These are phyloP conservation scores for Spiraea crenata DNA, from an alignment of 331 rosid genomes.

Conservation along the genomic window DNA sequence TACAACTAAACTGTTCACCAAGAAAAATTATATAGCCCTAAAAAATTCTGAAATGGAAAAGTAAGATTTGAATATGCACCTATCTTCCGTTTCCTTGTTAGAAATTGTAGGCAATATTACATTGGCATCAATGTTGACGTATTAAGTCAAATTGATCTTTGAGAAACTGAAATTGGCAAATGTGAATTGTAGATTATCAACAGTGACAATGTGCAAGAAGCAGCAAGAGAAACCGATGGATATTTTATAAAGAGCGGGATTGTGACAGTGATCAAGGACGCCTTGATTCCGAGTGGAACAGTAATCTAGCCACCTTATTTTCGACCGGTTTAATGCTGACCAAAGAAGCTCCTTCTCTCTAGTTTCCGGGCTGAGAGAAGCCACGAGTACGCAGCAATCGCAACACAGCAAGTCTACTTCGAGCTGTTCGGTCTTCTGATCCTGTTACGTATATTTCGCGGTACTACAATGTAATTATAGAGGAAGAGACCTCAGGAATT, in stretches of 20 bases:
- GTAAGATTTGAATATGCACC: not conserved
- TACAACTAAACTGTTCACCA: not conserved
- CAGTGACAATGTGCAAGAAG: constrained; percentile 82
- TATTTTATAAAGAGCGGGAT: constrained; percentile 96
- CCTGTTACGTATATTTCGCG: constrained; percentile 10
- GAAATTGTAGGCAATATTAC: not conserved
- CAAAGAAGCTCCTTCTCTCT: not conserved
- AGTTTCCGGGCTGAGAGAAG: constrained; percentile 3
- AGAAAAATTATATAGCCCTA: not conserved
- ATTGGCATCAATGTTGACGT: not conserved
- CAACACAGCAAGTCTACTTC: constrained; percentile 3
- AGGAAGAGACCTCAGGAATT: constrained; percentile 17
- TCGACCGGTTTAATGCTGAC: not conserved
- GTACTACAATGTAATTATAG: constrained; percentile 16
- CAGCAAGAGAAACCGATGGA: constrained; percentile 97
- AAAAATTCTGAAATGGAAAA: not conserved
- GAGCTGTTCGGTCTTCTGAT: constrained; percentile 4
- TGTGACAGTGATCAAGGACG: constrained; percentile 92
- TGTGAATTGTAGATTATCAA: constrained; percentile 60
- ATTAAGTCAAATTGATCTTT: not conserved
- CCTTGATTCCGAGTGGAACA: constrained; percentile 85
- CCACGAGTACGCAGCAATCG: not conserved
- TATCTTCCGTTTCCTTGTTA: not conserved
- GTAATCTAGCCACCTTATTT: constrained; percentile 37
- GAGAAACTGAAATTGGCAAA: not conserved